Base-by-base conservation (phyloP, 768 basidiomycete species). In the Sistotremastrum suecicum region DNA sequence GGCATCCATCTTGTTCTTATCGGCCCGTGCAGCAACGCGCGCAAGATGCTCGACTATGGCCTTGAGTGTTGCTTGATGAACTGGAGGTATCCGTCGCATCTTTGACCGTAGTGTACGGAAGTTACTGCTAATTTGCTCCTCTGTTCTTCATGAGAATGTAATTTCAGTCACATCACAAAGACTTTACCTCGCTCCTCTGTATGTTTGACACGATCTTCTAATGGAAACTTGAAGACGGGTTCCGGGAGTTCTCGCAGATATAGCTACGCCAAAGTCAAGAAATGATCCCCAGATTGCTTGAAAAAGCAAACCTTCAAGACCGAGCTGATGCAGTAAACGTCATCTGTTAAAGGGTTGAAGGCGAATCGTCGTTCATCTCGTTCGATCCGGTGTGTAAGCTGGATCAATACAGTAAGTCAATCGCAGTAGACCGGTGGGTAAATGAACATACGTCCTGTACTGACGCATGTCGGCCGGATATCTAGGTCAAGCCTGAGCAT, bases 1-100 rank as follows among this genome's bases (percentile, higher is more conserved):
- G 3, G 80, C 69, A 54, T 90, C 91, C 91, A 95, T 95, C 63
- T 92, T 94, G 58, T 92, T 95, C 58, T 74, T 78, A 30, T 80
- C 77, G 20, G 70, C 68, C 34, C 68, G 67, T 4, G 77, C 65
- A 3, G 77, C 73, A 9, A 95, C 78, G 9, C 80, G 72, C 3
- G 80, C 67, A 11, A 95, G 73, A 60, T 94, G 91, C 51, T 92
- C 90, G 12, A 92, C 61, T 30, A 92, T 57, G 6, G 79, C 75
- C 52, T 76, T 83, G 49, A 94, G 70, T 0, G 87, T 87, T 5
- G 83, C 81, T 54, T 89, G 84, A 54, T 94, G 91, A 36, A 94
- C 76, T 2, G 75, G 62, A 1, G 89, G 87, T 37, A 95, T 60
- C 43, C 90, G 69, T 41, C 88, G 77, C 52, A 94, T 83, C 64